phyloP scores from a whole-genome alignment of 1,139 yeast genomes.

The Geotrichum restrictum region DNA sequence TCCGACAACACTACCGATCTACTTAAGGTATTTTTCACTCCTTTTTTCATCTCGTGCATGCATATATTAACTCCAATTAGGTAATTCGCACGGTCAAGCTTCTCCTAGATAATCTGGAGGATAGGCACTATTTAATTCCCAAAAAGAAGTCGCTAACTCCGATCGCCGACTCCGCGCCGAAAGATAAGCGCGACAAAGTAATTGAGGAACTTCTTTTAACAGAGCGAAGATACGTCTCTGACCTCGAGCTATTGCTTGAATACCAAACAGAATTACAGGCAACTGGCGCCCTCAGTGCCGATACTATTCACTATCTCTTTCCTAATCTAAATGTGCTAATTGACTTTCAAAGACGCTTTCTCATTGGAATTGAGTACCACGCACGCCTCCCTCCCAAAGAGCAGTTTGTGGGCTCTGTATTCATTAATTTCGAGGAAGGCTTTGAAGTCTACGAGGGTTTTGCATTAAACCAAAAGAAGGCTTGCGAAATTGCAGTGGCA shows the following conservation, averaged over 20 bases:
- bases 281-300: constrained; percentile 68
- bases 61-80: constrained; percentile 13
- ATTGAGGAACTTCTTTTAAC: constrained; percentile 80
- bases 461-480: constrained; percentile 79
- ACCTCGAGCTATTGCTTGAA: constrained; percentile 64
- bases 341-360: constrained; percentile 86
- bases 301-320: constrained; percentile 73
- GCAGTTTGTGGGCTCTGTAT: constrained; percentile 84
- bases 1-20: constrained; percentile 77
- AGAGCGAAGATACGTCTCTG: constrained; percentile 89
- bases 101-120: constrained; percentile 46
- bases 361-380: constrained; percentile 85
- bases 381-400: constrained; percentile 67
- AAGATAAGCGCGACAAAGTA: constrained; percentile 57
- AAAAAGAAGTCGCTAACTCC: constrained; percentile 10
- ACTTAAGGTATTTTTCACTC: constrained; percentile 42
- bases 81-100: constrained; percentile 67
- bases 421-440: constrained; percentile 70
- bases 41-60: background rate
- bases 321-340: constrained; percentile 83
- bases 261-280: constrained; percentile 66
- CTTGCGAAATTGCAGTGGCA: constrained; percentile 70
- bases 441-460: constrained; percentile 85
- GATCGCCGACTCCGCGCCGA: constrained; percentile 20
- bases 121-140: constrained; percentile 24